Evolutionary conservation across 371 early-diverging fungal genomes (phyloP), one percentile per base, ranked within the genome.

Genomic region (Syncephalastrum sp.): DNA sequence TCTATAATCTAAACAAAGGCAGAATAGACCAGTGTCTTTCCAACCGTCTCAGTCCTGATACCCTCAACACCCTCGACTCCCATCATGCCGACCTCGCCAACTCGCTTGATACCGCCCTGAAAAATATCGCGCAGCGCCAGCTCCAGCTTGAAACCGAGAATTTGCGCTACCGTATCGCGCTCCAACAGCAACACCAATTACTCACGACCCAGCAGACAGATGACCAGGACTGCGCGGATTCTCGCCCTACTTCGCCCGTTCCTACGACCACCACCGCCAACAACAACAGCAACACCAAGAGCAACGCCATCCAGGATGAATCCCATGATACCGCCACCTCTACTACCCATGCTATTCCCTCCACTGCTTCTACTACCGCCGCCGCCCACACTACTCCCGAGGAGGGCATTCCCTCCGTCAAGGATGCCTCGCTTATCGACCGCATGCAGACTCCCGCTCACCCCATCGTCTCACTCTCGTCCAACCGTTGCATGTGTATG

Each of bases 81-180:
- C 25, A 46, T 13, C 55, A 61, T 53, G 55, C 57, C 38, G 65
- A 71, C 12, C 29, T 65, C 7, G 44, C 64, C 24, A 57, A 42
- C 25, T 33, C 55, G 24, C 47, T 77, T 42, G 68, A 73, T 19
- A n/a, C 57, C 27, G 67, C 69, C 15, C 60, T 77, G 8, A 68
- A 67, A 58, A 59, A 52, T 19, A 71, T 77, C 15, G 77, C 72
- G 17, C 61, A 77, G 48, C 64, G 67, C 21, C 74, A 73, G 38
- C n/a, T 65, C 17, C 67, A 54, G n/a, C 42, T 77, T 42, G 77
- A 77, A 53, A 69, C 69, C 14, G 77, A 77, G 47, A 73, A 73
- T 42, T 48, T 70, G 24, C 54, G 74, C 6, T 71, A 65, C 56
- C 63, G 65, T 44, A 70, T 71, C 56, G 74, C 69, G 5, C 60